A percentile compares a stretch with the other conserved stretches of the same genome.
These are phyloP conservation scores for Globisporangium parvum DNA, from an alignment of 352 stramenopile genomes.

Conservation along the genomic window DNA sequence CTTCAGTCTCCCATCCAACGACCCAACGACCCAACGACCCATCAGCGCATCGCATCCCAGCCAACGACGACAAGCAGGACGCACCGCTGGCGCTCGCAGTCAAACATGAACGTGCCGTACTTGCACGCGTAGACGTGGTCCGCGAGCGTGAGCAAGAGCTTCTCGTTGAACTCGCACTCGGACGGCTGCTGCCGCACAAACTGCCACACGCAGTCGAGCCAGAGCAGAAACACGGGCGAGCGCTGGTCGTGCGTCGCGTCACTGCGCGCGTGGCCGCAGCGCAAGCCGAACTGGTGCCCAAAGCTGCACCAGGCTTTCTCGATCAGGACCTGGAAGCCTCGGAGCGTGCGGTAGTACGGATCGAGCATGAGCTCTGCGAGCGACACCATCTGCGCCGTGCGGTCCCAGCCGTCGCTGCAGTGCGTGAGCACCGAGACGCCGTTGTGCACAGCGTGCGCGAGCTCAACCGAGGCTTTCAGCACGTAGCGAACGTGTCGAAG, in stretches of 20 bases:
- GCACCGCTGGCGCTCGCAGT: slow-evolving; percentile 89
- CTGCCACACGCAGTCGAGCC: slow-evolving; percentile 98
- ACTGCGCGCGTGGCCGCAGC: slow-evolving; percentile 89
- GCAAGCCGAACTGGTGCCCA: slow-evolving; percentile 95
- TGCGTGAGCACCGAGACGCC: slow-evolving; percentile 95
- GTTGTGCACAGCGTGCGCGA: slow-evolving; percentile 92
- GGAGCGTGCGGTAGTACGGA: slow-evolving; percentile 96
- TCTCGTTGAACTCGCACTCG: slow-evolving; percentile 97
- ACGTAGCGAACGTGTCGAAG: slow-evolving; percentile 92
- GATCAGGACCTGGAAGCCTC: slow-evolving; percentile 94
- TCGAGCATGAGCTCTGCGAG: slow-evolving; percentile 97
- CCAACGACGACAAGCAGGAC: neutral
- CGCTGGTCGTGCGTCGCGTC: slow-evolving; percentile 91
- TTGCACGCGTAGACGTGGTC: slow-evolving; percentile 97
- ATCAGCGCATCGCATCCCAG: neutral
- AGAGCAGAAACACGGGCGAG: slow-evolving; percentile 98
- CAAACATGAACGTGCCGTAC: slow-evolving; percentile 97
- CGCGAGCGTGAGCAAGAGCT: slow-evolving; percentile 88
- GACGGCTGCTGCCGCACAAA: slow-evolving; percentile 94
- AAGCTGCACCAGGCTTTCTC: slow-evolving; percentile 99
- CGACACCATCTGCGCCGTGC: slow-evolving; percentile 95
- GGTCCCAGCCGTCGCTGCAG: slow-evolving; percentile 99
- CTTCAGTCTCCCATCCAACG: neutral
- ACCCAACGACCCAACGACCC: neutral
- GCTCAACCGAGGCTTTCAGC: slow-evolving; percentile 88